A percentile compares a stretch with the other conserved stretches of the same genome.
Conservation (phyloP, 495 filamentous ascomycete genomes). For the Penicillium manginii region DNA sequence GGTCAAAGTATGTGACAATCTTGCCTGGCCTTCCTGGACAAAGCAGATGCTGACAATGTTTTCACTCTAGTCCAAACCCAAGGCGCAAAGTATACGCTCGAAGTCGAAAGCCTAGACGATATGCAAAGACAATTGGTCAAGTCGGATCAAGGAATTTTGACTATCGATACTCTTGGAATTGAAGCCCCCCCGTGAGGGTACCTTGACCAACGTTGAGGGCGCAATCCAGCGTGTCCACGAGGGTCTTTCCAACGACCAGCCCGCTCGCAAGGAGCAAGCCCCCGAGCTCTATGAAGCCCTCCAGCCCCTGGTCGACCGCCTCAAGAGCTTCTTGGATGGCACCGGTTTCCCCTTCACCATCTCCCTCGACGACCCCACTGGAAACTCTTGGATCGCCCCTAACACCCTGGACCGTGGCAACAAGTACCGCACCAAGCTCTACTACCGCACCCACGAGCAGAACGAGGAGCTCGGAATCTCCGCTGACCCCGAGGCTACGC, state of each 20-base stretch:
- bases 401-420: constrained; percentile 67
- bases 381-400: constrained; percentile 98
- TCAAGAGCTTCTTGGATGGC: constrained; percentile 72
- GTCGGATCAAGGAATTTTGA: constrained; percentile 80
- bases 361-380: constrained; percentile 83
- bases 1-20: constrained; percentile 55
- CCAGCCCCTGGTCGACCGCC: constrained; percentile 67
- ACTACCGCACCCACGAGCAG: constrained; percentile 78
- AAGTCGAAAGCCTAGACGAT: constrained; percentile 68
- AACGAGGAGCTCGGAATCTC: constrained; percentile 79
- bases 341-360: constrained; percentile 85
- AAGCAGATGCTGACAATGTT: not conserved
- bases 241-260: constrained; percentile 76
- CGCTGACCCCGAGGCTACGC: constrained; percentile 35
- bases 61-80: constrained; percentile 67
- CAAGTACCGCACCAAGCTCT: constrained; percentile 84
- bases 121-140: constrained; percentile 88
- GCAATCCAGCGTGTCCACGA: constrained; percentile 74
- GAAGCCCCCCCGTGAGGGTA: constrained; percentile 91
- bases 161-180: constrained; percentile 82
- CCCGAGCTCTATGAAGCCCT: constrained; percentile 80
- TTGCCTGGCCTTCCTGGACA: constrained; percentile 51
- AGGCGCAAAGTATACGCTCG: constrained; percentile 78
- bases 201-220: constrained; percentile 91
- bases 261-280: constrained; percentile 67